A percentile compares a stretch with the other conserved stretches of the same genome.
Evolutionary conservation across 2,329 filamentous ascomycete genomes (phyloP).

Genomic region (Cladophialophora bantiana): DNA sequence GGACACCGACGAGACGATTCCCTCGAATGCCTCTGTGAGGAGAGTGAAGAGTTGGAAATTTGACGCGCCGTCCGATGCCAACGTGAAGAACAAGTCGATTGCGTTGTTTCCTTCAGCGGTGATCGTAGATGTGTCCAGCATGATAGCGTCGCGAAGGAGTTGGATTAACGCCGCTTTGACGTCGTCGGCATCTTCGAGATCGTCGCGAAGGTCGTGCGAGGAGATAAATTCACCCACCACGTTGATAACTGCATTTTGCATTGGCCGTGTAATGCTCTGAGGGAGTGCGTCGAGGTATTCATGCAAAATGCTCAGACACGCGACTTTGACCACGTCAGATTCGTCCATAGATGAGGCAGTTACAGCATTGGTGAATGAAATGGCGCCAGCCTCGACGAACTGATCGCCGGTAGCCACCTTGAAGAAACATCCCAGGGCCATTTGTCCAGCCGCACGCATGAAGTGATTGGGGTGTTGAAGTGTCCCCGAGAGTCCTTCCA

Average conservation of each 20-base stretch:
- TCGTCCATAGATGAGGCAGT: conserved; percentile 76
- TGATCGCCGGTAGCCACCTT: conserved; percentile 61
- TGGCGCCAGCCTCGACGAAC: conserved; percentile 52
- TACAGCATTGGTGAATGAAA: conserved; percentile 66
- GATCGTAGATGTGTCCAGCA: conserved; percentile 76
- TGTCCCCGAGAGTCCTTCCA: conserved; percentile 80
- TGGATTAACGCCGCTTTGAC: conserved; percentile 89
- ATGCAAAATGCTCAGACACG: conserved; percentile 87
- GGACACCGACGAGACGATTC: conserved; percentile 65
- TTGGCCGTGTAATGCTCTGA: conserved; percentile 57
- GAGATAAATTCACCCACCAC: conserved; percentile 76
- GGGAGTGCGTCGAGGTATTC: conserved; percentile 66
- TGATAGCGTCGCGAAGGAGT: conserved; percentile 81
- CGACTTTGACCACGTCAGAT: conserved; percentile 88
- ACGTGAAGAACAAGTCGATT: conserved; percentile 81
- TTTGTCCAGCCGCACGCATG: conserved; percentile 82
- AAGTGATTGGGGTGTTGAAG: conserved; percentile 75
- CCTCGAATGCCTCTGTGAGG: conserved; percentile 89
- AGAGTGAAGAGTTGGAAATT: conserved; percentile 92
- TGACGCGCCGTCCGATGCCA: conserved; percentile 84
- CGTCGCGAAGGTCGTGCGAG: conserved; percentile 74
- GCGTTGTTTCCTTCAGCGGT: conserved; percentile 68
- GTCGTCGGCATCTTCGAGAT: conserved; percentile 88
- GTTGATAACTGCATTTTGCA: conserved; percentile 67
- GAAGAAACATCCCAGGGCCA: conserved; percentile 81